phyloP scores from a whole-genome alignment of 805 yeast species.

The Hanseniaspora mollemarum region DNA sequence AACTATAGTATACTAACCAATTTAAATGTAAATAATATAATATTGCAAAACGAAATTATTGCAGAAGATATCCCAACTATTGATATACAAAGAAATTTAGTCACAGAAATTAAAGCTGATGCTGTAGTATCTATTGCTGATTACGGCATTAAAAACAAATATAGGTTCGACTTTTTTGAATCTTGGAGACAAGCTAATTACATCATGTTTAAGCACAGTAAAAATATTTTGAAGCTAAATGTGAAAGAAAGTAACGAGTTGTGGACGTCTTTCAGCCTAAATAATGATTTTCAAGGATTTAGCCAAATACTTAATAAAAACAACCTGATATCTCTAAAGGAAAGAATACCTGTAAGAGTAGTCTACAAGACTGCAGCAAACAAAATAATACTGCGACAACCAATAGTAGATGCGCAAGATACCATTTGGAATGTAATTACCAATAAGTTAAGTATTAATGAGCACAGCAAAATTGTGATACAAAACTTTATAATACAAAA shows the following conservation, averaged over 20 bases:
- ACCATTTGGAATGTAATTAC: conserved; percentile 22
- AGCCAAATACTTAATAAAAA: conserved; percentile 16
- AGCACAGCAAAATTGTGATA: conserved; percentile 30
- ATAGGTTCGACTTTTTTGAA: conserved; percentile 10
- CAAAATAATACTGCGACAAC: conserved; percentile 17
- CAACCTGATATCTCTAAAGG: conserved; percentile 17
- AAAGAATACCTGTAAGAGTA: conserved; percentile 17
- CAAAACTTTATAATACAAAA: conserved; percentile 48
- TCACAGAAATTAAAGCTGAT: background rate
- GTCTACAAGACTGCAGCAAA: conserved; percentile 19
- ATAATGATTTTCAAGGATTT: conserved; percentile 23
- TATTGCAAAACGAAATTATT: background rate
- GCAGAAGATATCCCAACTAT: background rate
- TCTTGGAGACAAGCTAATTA: conserved; percentile 69
- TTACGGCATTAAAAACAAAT: background rate
- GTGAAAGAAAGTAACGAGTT: conserved; percentile 46
- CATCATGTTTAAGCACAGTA: conserved; percentile 65
- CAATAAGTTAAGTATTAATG: background rate
- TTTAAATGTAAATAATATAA: background rate
- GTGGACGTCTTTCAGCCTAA: conserved; percentile 41
- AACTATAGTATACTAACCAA: background rate
- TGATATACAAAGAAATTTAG: background rate
- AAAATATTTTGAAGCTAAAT: conserved; percentile 66
- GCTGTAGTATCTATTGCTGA: background rate
- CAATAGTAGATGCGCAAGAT: conserved; percentile 16